Conservation (phyloP, 164 flowering plant genomes). For the Warburgia ugandensis region DNA sequence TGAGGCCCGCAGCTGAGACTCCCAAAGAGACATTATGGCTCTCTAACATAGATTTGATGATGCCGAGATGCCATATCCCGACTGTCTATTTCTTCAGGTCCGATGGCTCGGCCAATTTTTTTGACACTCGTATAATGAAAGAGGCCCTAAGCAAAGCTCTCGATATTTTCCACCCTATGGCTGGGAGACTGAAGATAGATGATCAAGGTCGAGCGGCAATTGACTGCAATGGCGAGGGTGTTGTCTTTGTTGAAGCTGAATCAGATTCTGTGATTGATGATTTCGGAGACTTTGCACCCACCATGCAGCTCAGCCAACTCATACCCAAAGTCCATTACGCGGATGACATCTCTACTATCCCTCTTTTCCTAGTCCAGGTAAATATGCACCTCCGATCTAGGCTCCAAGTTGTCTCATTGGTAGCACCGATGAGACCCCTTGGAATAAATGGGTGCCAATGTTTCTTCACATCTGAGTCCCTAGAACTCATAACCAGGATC, state of each 20-base stretch:
- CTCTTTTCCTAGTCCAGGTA: neutral
- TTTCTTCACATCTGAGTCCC: too few relatives aligned
- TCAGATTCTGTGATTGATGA: neutral
- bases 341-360: neutral
- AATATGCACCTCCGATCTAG: too few relatives aligned
- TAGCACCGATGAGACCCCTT: too few relatives aligned
- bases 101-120: neutral
- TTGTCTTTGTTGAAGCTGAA: neutral
- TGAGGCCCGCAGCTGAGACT: neutral
- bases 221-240: slow-evolving; percentile 3
- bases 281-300: neutral
- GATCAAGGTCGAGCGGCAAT: neutral
- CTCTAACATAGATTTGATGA: neutral
- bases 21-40: neutral
- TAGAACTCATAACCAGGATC: too few relatives aligned
- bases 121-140: neutral
- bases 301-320: neutral
- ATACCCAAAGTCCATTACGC: neutral
- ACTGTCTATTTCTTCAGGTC: neutral
- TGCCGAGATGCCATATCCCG: neutral
- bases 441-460: too few relatives aligned
- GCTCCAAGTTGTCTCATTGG: too few relatives aligned
- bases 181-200: neutral
- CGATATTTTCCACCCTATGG: neutral
- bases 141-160: slow-evolving; percentile 3